Evolutionary conservation across 225 moss, liverwort and hornwort genomes (phyloP).

Genomic region (Pleurozium schreberi): DNA sequence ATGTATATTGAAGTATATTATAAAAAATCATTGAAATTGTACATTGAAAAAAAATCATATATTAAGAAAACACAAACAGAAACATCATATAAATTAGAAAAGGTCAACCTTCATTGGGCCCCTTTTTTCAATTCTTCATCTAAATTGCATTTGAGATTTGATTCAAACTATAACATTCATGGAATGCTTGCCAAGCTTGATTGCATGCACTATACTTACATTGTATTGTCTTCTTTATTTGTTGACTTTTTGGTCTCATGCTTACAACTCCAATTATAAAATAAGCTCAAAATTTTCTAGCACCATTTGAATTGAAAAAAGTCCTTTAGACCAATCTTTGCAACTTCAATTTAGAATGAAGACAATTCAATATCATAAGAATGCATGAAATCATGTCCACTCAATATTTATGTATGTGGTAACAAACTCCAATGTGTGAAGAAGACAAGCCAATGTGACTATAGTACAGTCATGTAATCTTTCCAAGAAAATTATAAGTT

Average conservation of each 20-base stretch:
- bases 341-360: neutral
- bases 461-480: no score
- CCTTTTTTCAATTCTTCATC: neutral
- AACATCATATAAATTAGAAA: accelerated
- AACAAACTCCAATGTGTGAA: neutral
- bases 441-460: neutral
- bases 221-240: neutral
- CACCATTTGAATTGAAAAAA: no score
- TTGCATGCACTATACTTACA: neutral
- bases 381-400: neutral
- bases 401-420: no score
- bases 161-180: no score
- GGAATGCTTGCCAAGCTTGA: no score
- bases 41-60: no score
- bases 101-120: no score
- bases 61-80: neutral
- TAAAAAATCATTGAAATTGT: neutral
- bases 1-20: neutral
- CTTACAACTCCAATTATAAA: neutral
- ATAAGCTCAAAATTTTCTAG: neutral
- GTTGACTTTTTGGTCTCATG: neutral
- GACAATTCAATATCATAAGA: neutral
- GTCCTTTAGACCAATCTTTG: accelerated
- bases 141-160: neutral
- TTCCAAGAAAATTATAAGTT: neutral